Base-by-base conservation (phyloP, 495 filamentous ascomycete species). In the Neurospora tetrasperma region DNA sequence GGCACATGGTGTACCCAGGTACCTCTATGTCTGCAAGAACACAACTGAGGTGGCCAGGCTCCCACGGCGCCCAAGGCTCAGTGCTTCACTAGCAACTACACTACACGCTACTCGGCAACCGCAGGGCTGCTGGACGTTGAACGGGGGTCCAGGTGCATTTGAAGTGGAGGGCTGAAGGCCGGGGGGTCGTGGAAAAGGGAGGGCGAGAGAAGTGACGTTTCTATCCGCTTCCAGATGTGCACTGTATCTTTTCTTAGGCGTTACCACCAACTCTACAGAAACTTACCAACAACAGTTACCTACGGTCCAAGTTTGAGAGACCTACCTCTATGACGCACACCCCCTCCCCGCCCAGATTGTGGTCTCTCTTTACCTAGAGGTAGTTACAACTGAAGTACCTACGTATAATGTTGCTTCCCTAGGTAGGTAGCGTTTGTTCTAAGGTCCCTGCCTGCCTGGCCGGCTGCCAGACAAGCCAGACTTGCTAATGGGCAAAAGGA, bases 191-290 rank as follows among this genome's bases (percentile, higher is more conserved):
- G 54, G 54, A 66, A 35, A 31, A 14, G 27, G 43, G 69, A 38
- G 69, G 69, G 69, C 54, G 39, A 54, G 42, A 39, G 69, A 39
- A 48, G 43, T 75, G 71, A 44, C 54, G 69, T 66, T 59, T 75
- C 62, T 75, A 66, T 68, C 23, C 27, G 42, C 42, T 75, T 73
- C 59, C 42, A 71, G 9, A 4, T 14, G 38, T 35, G 69, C 72
- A 75, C 72, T 73, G 74, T 75, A 71, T 27, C 11, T 1, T 68
- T n/a, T 31, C 20, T 7, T 3, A 4, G 54, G 3, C 7, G 1
- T 8, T 35, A 0, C 16, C 14, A 35, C 54, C 54, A 35, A 38
- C 35, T 16, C 6, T 0, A 0, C 8, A 35, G 14, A 66, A 14
- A 35, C 18, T 18, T 14, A 66, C 16, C 8, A 66, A 18, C 11